These are phyloP conservation scores for Aspergillus caelatus DNA, from an alignment of 2,329 filamentous ascomycete genomes.

Conservation along the genomic window DNA sequence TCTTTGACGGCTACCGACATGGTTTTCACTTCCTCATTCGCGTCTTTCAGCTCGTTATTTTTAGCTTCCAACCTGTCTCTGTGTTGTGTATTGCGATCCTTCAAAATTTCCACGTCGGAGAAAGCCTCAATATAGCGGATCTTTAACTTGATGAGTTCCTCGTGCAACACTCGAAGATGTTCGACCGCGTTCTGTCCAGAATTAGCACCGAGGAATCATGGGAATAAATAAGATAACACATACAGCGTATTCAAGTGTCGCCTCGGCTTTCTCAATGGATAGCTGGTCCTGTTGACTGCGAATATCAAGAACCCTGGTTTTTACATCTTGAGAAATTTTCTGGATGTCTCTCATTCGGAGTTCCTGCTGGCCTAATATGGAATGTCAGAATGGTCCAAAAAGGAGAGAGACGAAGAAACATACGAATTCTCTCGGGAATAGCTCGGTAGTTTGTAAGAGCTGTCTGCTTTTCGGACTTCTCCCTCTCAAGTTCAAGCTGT, in stretches of 20 bases:
- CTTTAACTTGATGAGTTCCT: constrained; percentile 68
- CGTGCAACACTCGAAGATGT: constrained; percentile 63
- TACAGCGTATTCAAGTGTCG: constrained; percentile 60
- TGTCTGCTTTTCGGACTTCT: constrained; percentile 70
- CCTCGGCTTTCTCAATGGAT: constrained; percentile 59
- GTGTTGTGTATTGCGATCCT: constrained; percentile 65
- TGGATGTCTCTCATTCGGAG: constrained; percentile 48
- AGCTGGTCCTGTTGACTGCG: constrained; percentile 59
- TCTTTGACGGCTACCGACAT: constrained; percentile 19
- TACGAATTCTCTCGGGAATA: constrained; percentile 73
- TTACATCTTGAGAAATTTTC: constrained; percentile 46
- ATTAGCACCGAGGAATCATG: constrained; percentile 11
- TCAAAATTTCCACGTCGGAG: constrained; percentile 77
- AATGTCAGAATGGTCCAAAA: constrained; percentile 26
- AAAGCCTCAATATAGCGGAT: constrained; percentile 75
- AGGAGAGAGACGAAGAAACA: constrained; percentile 30
- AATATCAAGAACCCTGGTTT: constrained; percentile 54
- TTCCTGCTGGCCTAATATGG: constrained; percentile 47
- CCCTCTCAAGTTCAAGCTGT: constrained; percentile 44
- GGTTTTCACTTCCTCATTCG: constrained; percentile 39
- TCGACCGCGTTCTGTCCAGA: constrained; percentile 58
- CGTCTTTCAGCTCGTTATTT: constrained; percentile 43
- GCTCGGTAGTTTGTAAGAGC: constrained; percentile 66
- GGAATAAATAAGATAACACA: constrained; percentile 25
- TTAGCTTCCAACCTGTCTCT: constrained; percentile 49